Base-by-base conservation (phyloP, 2,329 filamentous ascomycete genomes). In the Penicillium sp. region DNA sequence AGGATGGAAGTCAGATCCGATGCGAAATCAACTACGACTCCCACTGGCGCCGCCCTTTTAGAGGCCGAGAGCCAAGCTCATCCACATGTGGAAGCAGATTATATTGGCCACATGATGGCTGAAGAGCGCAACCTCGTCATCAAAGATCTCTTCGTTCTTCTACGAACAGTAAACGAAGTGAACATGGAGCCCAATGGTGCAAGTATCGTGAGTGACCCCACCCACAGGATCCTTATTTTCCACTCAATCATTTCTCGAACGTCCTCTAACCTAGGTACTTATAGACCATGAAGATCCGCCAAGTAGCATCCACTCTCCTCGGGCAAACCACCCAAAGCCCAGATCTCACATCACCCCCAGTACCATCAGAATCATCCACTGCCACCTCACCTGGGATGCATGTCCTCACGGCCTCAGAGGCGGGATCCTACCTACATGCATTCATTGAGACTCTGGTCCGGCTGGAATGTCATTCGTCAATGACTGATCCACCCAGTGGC, bases 41-140 rank as follows among this genome's bases (percentile, higher is more conserved):
- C 31, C 2, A 18, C 41, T 18, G 19, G 16, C 4, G 25, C 36
- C 3, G 19, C 41, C 3, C 25, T 48, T 11, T 41, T 46, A 13
- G 40, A 52, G 22, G n/a, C 65, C 46, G 60, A 59, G 12, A 61
- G 64, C 52, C 61, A 64, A 51, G 44, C 63, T 53, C 54, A 64
- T 16, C 41, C 59, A 28, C 61, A 77, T 41, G 72, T 72, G 12
- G 59, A 67, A 25, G 67, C 65, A n/a, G 75, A 77, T 45, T 67
- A 71, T 6, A 80, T 84, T 18, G 78, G 84, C 46, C 75, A 78
- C 3, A 77, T 81, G 63, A 89, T 95, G 81, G 77, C 79, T 1
- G 75, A 82, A 18, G 90, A 95, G 73, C 81, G 88, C 3, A 88
- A 91, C 60, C 77, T 82, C n/a, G 89, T 95, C 28, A 83, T 95